These are phyloP conservation scores for Cenococcum geophilum DNA, from an alignment of 495 filamentous ascomycete genomes.

Conservation along the genomic window DNA sequence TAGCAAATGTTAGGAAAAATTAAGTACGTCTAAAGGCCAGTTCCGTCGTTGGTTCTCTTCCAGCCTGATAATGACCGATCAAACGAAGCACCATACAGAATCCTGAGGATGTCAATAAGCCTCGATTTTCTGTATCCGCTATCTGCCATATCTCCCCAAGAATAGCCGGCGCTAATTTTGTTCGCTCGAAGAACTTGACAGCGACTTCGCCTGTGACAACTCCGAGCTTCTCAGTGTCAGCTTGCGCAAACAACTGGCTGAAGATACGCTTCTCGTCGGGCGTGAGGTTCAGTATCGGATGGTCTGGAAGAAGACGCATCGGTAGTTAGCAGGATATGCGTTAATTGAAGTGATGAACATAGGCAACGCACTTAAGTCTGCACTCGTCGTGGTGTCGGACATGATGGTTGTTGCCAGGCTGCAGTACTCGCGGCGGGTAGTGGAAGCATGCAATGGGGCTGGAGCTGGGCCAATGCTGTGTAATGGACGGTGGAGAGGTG, in stretches of 20 bases:
- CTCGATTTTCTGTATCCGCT: slow-evolving; percentile 91
- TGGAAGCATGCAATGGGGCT: slow-evolving; percentile 30
- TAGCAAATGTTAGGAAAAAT: slow-evolving; percentile 1
- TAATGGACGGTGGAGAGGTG: slow-evolving; percentile 21
- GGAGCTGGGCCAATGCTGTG: slow-evolving; percentile 25
- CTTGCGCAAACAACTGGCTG: slow-evolving; percentile 80
- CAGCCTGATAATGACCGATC: slow-evolving; percentile 91
- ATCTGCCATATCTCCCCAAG: slow-evolving; percentile 99
- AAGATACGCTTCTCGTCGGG: slow-evolving; percentile 90
- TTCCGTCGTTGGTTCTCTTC: slow-evolving; percentile 71
- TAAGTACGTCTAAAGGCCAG: slow-evolving; percentile 62
- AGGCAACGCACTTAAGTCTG: slow-evolving; percentile 25
- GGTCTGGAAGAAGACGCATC: slow-evolving; percentile 27
- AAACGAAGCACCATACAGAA: slow-evolving; percentile 87
- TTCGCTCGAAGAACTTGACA: slow-evolving; percentile 98
- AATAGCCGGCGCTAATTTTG: slow-evolving; percentile 71
- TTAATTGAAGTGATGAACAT: not conserved
- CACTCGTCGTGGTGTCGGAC: slow-evolving; percentile 21
- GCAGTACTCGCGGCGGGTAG: slow-evolving; percentile 21
- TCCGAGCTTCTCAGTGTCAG: slow-evolving; percentile 83
- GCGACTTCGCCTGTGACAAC: slow-evolving; percentile 94
- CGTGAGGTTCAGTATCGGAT: slow-evolving; percentile 76
- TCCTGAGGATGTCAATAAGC: slow-evolving; percentile 81
- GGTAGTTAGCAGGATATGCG: slow-evolving; percentile 15
- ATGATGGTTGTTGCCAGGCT: slow-evolving; percentile 19